phyloP scores from a whole-genome alignment of 257 asterid species.

The Penstemon barbatus region DNA sequence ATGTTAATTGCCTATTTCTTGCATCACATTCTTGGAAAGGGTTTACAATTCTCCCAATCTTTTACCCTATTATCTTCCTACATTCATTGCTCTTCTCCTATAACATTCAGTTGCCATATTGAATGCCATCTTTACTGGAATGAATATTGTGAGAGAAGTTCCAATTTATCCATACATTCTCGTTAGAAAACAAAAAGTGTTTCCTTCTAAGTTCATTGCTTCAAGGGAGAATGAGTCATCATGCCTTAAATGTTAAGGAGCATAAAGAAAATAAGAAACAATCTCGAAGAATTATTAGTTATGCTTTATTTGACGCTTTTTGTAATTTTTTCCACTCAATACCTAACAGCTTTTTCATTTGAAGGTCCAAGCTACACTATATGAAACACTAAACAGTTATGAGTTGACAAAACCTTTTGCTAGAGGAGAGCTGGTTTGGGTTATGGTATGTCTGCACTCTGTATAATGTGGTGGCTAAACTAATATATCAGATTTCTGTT shows the following conservation, averaged over 20 bases:
- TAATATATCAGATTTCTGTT: not conserved
- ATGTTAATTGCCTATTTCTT: not conserved
- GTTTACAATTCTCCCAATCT: not conserved
- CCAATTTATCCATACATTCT: not conserved
- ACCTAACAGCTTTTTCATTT: not conserved
- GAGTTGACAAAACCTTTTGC: conserved; percentile 46
- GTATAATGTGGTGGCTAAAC: not conserved
- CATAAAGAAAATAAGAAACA: not conserved
- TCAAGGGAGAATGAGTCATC: not conserved
- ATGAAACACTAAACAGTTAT: conserved; percentile 29
- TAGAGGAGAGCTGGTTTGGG: conserved; percentile 31
- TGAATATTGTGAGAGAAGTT: not conserved
- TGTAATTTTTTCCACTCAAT: not conserved
- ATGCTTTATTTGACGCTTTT: not conserved
- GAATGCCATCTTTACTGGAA: not conserved
- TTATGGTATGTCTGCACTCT: conserved; percentile 32
- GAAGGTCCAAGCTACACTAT: conserved; percentile 42
- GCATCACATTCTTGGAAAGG: not conserved
- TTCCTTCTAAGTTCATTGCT: not conserved
- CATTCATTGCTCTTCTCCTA: not conserved
- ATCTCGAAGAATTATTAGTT: not conserved
- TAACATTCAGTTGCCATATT: not conserved
- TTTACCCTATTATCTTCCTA: not conserved
- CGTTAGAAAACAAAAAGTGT: no score
- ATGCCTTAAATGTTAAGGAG: not conserved